phyloP scores from a whole-genome alignment of 225 moss, liverwort and hornwort genomes.

The Pleurozium schreberi region DNA sequence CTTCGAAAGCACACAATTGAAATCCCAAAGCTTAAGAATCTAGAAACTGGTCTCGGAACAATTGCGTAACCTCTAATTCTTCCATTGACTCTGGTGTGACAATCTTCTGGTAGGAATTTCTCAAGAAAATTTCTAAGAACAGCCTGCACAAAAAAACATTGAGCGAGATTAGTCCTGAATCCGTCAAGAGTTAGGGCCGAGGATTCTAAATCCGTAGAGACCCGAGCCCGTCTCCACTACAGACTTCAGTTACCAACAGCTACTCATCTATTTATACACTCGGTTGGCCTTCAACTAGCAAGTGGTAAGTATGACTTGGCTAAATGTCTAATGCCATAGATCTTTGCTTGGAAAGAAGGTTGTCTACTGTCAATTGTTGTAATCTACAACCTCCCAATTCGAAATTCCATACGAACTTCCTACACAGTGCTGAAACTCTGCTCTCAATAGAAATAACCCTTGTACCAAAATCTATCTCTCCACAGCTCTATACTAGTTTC shows the following conservation, averaged over 20 bases:
- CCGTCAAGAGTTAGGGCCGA: background rate
- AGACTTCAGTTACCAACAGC: background rate
- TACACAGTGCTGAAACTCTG: background rate
- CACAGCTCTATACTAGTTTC: background rate
- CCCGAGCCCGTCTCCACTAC: background rate
- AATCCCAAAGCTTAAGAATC: background rate
- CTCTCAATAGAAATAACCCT: background rate
- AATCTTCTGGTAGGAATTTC: conserved; percentile 71
- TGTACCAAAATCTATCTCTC: background rate
- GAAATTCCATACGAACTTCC: background rate
- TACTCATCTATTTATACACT: background rate
- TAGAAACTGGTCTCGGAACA: background rate
- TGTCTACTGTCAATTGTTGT: background rate
- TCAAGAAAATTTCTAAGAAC: conserved; percentile 73
- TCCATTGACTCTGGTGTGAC: conserved; percentile 66
- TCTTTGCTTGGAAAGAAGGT: background rate
- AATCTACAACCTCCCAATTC: background rate
- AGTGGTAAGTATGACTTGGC: background rate
- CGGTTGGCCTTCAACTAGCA: background rate
- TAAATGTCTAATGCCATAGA: background rate
- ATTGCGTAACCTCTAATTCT: conserved; percentile 60
- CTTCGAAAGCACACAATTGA: background rate
- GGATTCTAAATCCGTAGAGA: background rate
- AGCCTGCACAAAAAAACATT: conserved; percentile 31
- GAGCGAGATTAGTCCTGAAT: background rate